Evolutionary conservation across 768 basidiomycete genomes (phyloP).

Genomic region (Panaeolus cyanescens): DNA sequence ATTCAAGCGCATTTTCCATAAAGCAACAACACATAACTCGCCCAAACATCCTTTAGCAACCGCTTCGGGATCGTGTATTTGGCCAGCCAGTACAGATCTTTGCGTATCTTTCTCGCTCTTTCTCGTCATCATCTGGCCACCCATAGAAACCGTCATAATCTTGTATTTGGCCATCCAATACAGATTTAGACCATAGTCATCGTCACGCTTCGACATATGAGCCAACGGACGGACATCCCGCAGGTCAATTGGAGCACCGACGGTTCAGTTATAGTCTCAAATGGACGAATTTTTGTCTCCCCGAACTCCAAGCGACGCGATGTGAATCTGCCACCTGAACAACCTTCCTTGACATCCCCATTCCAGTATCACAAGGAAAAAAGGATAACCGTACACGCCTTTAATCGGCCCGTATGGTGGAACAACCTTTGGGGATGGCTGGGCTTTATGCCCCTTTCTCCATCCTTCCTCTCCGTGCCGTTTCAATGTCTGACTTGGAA

Average conservation of each 20-base stretch:
- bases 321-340: not conserved
- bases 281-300: not conserved
- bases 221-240: not conserved
- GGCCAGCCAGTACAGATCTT: not conserved
- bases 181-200: not conserved
- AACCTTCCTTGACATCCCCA: not conserved
- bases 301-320: not conserved
- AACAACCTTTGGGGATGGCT: not conserved
- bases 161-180: not conserved
- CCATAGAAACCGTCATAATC: too few relatives aligned
- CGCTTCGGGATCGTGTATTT: not conserved
- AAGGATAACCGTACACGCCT: not conserved
- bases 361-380: not conserved
- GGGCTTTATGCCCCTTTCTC: not conserved
- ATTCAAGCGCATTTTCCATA: too few relatives aligned
- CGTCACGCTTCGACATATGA: not conserved
- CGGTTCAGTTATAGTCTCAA: not conserved
- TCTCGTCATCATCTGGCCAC: too few relatives aligned
- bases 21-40: too few relatives aligned
- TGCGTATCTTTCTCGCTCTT: too few relatives aligned
- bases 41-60: not conserved
- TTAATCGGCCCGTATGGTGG: conserved; percentile 1
- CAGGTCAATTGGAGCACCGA: not conserved
- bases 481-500: not conserved
- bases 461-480: not conserved